Conservation (phyloP, 1,139 yeast genomes). For the Nematodospora anomalae region DNA sequence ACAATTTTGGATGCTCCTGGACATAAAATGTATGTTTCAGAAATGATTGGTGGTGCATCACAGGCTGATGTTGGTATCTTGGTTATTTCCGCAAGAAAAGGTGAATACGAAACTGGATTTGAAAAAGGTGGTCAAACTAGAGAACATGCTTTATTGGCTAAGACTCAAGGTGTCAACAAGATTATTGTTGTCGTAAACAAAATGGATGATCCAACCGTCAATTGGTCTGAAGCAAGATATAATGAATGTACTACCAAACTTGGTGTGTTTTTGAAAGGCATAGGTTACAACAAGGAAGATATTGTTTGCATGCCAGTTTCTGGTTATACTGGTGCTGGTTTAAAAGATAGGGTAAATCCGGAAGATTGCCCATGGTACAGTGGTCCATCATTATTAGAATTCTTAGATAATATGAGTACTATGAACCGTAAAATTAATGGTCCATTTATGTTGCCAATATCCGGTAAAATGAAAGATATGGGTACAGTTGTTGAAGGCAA, state of each 20-base stretch:
- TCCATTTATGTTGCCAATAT: conserved; percentile 95
- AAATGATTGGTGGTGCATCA: conserved; percentile 99
- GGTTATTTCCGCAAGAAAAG: conserved; percentile 97
- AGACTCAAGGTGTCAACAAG: conserved; percentile 96
- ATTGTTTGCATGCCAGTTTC: conserved; percentile 94
- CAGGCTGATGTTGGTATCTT: conserved; percentile 98
- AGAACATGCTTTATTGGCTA: conserved; percentile 96
- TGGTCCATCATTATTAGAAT: conserved; percentile 91
- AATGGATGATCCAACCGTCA: conserved; percentile 98
- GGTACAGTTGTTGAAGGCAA: conserved; percentile 98
- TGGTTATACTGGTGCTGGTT: conserved; percentile 96
- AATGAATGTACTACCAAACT: conserved; percentile 91
- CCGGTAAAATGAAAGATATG: conserved; percentile 92
- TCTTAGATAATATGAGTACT: conserved; percentile 77
- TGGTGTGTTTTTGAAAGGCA: conserved; percentile 75
- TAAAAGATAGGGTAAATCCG: conserved; percentile 77
- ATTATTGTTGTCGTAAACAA: conserved; percentile 92
- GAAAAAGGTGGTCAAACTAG: conserved; percentile 99
- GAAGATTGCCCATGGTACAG: conserved; percentile 87
- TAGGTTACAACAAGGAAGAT: conserved; percentile 87
- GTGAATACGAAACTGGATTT: conserved; percentile 98
- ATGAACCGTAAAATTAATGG: conserved; percentile 86
- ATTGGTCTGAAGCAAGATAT: conserved; percentile 94
- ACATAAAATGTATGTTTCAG: conserved; percentile 96
- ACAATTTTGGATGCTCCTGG: conserved; percentile 99